phyloP scores from a whole-genome alignment of 208 protist species.

The Entamoeba moshkovskii region DNA sequence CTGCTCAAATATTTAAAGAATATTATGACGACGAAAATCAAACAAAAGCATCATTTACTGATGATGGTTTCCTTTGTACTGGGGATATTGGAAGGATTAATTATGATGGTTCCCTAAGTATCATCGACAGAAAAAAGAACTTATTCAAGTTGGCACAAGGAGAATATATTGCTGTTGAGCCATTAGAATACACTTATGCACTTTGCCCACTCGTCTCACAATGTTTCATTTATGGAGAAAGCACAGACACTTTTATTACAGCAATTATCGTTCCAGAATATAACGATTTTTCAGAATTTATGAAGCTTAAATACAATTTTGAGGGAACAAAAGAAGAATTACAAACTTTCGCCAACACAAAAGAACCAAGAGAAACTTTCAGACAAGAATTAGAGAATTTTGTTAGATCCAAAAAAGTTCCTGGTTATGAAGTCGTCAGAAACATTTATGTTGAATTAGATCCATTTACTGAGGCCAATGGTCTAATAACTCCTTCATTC shows the following conservation, averaged over 20 bases:
- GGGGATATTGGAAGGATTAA: slow-evolving; percentile 19
- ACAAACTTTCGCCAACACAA: not conserved
- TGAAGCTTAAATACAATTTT: not conserved
- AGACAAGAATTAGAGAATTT: not conserved
- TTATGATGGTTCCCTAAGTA: not conserved
- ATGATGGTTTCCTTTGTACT: slow-evolving; percentile 23
- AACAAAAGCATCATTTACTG: not conserved
- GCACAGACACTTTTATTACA: not conserved
- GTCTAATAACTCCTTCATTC: slow-evolving; percentile 14
- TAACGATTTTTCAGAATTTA: not conserved
- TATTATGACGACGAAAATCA: slow-evolving; percentile 8
- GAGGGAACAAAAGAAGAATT: not conserved
- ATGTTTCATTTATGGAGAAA: not conserved
- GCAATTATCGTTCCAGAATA: not conserved
- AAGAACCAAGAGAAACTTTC: not conserved
- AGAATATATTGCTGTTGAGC: slow-evolving; percentile 14
- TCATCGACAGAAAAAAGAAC: slow-evolving; percentile 12
- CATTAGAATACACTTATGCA: not conserved
- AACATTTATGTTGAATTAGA: not conserved
- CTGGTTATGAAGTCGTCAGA: not conserved
- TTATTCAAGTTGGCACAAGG: slow-evolving; percentile 18
- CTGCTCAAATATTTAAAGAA: not conserved
- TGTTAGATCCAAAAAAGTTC: not conserved
- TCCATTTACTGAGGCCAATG: not conserved
- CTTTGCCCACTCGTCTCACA: not conserved